Conservation (phyloP, 805 yeast species). For the Metschnikowia koreensis region DNA sequence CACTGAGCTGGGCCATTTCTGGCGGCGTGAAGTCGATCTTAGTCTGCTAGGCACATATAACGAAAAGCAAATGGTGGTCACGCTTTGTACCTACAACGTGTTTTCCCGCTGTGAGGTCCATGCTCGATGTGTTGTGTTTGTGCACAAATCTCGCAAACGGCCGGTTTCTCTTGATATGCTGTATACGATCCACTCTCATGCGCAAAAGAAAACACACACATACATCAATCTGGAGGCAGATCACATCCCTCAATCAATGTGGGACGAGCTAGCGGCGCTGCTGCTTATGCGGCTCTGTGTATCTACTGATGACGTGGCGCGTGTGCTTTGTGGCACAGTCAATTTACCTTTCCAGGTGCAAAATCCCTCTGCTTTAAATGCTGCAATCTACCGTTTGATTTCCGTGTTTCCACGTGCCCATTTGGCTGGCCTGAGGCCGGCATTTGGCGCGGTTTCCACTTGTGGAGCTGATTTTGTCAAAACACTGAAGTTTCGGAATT, state of each 20-base stretch:
- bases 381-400: constrained; percentile 39
- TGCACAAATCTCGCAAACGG: constrained; percentile 3
- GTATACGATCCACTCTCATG: constrained; percentile 10
- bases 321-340: constrained; percentile 60
- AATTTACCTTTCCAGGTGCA: constrained; percentile 35
- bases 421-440: constrained; percentile 43
- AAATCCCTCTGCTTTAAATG: constrained; percentile 26
- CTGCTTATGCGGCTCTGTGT: constrained; percentile 52
- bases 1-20: constrained; percentile 17
- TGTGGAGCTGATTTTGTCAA: constrained; percentile 29
- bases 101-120: constrained; percentile 74
- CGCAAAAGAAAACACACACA: constrained; percentile 9
- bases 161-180: constrained; percentile 11
- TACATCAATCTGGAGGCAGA: constrained; percentile 18
- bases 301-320: constrained; percentile 52
- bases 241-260: constrained; percentile 26
- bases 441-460: constrained; percentile 30
- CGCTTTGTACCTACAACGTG: constrained; percentile 70
- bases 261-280: constrained; percentile 65
- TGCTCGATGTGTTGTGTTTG: constrained; percentile 48
- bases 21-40: constrained; percentile 13
- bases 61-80: constrained; percentile 38
- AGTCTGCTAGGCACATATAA: constrained; percentile 9
- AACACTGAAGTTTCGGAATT: constrained; percentile 44
- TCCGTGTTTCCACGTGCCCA: constrained; percentile 47